Base-by-base conservation (phyloP, 306 rosid species). In the Delonix regia region DNA sequence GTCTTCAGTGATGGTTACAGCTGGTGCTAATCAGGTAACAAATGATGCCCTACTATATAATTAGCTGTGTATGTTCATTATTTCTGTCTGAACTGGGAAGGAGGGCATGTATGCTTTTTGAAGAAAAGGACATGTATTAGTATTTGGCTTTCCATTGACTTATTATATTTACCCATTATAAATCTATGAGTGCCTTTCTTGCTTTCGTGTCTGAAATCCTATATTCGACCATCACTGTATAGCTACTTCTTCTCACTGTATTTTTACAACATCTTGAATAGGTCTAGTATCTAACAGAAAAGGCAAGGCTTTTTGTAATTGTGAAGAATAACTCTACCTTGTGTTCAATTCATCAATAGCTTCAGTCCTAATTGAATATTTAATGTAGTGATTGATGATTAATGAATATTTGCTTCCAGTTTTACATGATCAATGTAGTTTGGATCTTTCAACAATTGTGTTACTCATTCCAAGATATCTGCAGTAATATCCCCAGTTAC, bases 1-100 rank as follows among this genome's bases (percentile, higher is more conserved):
- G 77, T 96, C 99, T 57, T 88, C 98, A 0, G 99, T 96, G 76
- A 96, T 96, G 99, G 97, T 96, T 74, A 96, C 99, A 21, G 88
- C 98, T 41, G 99, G 99, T 71, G 99, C 99, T 61, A 96, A 96
- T 90, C 99, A 96, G 99, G 99, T 95, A 88, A 85, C 64, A 47
- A 74, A 61, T 73, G 78, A 55, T 77, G 77, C 72, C 56, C 52
- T 56, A 41, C 48, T 78, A 55, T 68, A 28, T 73, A 63, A 62
- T 15, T 8, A 79, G 44, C n/a, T 21, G 39, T 69, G 49, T 73
- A 56, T 75, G 59, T 38, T 81, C 53, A 56, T 48, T 79, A 11
- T 59, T 66, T 42, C 44, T 67, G 68, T 47, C 51, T 57, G 41
- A 49, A 42, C 69, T 9, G 18, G 14, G 74, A 48, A 56, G 11